Percentiles rank a stretch among this genome's conserved stretches.
Conservation (phyloP, 2,329 filamentous ascomycete species). For the Emydomyces testavorans region DNA sequence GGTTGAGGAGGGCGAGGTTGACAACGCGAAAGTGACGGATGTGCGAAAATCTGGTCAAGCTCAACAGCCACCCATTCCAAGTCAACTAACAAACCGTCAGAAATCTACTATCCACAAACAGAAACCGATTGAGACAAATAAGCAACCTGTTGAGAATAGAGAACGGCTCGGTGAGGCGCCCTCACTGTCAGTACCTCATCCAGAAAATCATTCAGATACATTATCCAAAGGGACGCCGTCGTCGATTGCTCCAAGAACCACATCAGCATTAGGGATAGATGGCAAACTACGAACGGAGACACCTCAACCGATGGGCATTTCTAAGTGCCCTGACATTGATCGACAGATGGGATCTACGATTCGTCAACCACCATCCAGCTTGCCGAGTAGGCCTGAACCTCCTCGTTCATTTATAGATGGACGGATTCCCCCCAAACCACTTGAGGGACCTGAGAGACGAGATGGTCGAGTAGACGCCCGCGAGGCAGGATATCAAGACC, state of each 20-base stretch:
- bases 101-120: neutral
- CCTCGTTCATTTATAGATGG: constrained; percentile 30
- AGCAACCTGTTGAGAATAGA: neutral
- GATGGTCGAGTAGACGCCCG: constrained; percentile 28
- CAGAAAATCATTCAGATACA: neutral
- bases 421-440: constrained; percentile 29
- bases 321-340: constrained; percentile 33
- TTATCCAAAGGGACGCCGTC: neutral
- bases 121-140: neutral
- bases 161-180: neutral
- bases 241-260: neutral
- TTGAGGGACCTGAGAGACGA: constrained; percentile 31
- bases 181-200: neutral
- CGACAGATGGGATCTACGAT: constrained; percentile 22
- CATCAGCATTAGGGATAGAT: neutral
- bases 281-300: constrained; percentile 21
- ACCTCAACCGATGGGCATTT: constrained; percentile 24
- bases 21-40: constrained; percentile 39
- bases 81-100: neutral
- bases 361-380: constrained; percentile 26
- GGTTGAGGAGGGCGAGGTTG: constrained; percentile 29
- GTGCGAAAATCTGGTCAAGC: constrained; percentile 27
- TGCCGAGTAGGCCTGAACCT: constrained; percentile 27
- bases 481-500: constrained; percentile 28
- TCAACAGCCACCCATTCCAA: neutral